Evolutionary conservation across 768 basidiomycete species (phyloP).

Genomic region (Mycena olivaceomarginata): DNA sequence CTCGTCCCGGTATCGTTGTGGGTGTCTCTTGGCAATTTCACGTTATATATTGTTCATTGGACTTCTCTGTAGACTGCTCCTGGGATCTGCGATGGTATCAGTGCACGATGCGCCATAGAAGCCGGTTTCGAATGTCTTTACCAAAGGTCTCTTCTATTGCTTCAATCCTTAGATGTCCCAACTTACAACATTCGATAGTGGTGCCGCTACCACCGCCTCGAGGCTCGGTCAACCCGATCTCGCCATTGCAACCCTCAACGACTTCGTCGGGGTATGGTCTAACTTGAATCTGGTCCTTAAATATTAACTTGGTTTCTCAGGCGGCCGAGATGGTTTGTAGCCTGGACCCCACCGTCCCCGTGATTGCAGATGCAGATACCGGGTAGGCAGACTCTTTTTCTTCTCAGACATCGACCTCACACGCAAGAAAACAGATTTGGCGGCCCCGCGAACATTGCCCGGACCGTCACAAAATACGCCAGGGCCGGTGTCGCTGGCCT

Average conservation of each 20-base stretch:
- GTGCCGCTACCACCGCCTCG: constrained; percentile 88
- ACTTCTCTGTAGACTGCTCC: constrained; percentile 73
- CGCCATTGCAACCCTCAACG: constrained; percentile 73
- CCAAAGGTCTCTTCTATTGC: constrained; percentile 70
- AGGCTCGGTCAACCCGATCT: constrained; percentile 69
- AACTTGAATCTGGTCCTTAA: background rate
- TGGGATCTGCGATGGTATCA: constrained; percentile 77
- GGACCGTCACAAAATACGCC: constrained; percentile 71
- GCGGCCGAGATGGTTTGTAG: constrained; percentile 70
- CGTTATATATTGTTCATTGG: background rate
- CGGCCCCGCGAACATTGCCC: constrained; percentile 73
- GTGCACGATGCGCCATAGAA: constrained; percentile 86
- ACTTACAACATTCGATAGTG: constrained; percentile 59
- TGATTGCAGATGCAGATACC: constrained; percentile 76
- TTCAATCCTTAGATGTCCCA: background rate
- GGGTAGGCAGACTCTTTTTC: constrained; percentile 55
- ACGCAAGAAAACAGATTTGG: constrained; percentile 60
- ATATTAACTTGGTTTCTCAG: constrained; percentile 48
- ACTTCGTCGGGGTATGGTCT: constrained; percentile 65
- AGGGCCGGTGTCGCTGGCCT: constrained; percentile 70
- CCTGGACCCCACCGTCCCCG: constrained; percentile 65
- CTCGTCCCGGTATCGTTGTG: constrained; percentile 86
- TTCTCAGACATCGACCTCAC: background rate
- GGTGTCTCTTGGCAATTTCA: constrained; percentile 47
- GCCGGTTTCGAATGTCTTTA: constrained; percentile 87